Evolutionary conservation across 352 stramenopile genomes (phyloP), one percentile per base, ranked within the genome.

Genomic region (Elongisporangium undulatum): DNA sequence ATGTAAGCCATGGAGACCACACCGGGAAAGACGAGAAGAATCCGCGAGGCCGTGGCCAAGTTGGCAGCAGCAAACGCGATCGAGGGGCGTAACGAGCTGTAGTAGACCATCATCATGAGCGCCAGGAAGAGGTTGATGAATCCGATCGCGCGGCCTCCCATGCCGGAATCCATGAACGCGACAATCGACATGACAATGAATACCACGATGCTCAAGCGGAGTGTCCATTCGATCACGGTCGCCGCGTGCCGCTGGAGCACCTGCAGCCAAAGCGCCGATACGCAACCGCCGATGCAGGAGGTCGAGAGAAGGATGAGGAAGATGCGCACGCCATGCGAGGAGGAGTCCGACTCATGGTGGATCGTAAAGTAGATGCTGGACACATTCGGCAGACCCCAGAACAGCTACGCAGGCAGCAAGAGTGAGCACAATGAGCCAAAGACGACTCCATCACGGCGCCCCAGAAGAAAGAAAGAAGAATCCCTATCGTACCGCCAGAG

Each of bases 61-160:
- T 91, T 95, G 8, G 82, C 90, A 5, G 85, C 83, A 6, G 87
- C 87, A 60, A 95, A 95, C 12, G 78, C 77, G 21, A 95, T 92
- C 15, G 79, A 81, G 7, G 72, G 65, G n/a, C 74, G 77, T 9
- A 90, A 72, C 0, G 70, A 77, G 2, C 69, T 51, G 61, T 94
- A 95, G 64, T 92, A 94, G 12, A 80, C 62, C 38, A 77, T 61
- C 52, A 93, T 72, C 53, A 58, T 76, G 39, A 82, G 51, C 12
- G 83, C 77, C n/a, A 90, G 67, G 64, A 94, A 92, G 15, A 95
- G 59, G 55, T 93, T 94, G 52, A 89, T 58, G 55, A 95, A 92
- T 13, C 83, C 85, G 21, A 94, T 89, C 6, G 85, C 87, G 38
- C 82, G 85, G n/a, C 87, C 87, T 1, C 77, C 79, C 55, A 82